Conservation (phyloP, 108 stramenopile species). For the Fistulifera pelliculosa region DNA sequence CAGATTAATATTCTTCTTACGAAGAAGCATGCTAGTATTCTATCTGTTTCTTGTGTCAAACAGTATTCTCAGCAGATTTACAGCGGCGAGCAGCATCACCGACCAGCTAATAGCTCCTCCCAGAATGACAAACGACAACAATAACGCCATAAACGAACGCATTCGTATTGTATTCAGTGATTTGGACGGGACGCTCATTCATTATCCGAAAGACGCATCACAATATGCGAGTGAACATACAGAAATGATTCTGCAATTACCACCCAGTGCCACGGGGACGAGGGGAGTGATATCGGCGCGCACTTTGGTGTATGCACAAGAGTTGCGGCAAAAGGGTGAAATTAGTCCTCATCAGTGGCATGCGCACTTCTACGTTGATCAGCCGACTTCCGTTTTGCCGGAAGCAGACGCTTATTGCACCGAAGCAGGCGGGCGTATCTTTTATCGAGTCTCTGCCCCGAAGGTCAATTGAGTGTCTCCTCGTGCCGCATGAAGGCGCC, state of each 20-base stretch:
- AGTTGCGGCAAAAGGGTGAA: constrained; percentile 37
- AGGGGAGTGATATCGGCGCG: constrained; percentile 27
- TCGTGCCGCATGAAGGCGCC: constrained; percentile 23
- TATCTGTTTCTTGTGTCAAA: no score
- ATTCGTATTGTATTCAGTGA: constrained; percentile 52
- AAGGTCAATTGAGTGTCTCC: constrained; percentile 9
- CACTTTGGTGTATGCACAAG: constrained; percentile 31
- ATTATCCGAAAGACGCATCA: constrained; percentile 38
- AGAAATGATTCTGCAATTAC: constrained; percentile 28
- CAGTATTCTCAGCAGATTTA: no score
- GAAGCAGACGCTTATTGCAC: constrained; percentile 65
- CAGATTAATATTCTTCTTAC: no score
- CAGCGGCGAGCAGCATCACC: no score
- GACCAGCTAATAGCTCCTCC: no score
- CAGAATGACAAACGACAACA: no score
- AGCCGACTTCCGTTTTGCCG: constrained; percentile 70
- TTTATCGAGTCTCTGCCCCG: no score
- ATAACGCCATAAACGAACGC: neutral
- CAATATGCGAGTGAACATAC: no score
- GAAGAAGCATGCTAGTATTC: no score
- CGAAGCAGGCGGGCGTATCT: constrained; percentile 75
- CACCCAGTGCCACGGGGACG: constrained; percentile 61
- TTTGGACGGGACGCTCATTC: constrained; percentile 72
- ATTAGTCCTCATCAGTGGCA: constrained; percentile 69
- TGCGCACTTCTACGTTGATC: constrained; percentile 67